A percentile compares a stretch with the other conserved stretches of the same genome.
Evolutionary conservation across 2,329 filamentous ascomycete genomes (phyloP).

Genomic region (Amylocarpus encephaloides): DNA sequence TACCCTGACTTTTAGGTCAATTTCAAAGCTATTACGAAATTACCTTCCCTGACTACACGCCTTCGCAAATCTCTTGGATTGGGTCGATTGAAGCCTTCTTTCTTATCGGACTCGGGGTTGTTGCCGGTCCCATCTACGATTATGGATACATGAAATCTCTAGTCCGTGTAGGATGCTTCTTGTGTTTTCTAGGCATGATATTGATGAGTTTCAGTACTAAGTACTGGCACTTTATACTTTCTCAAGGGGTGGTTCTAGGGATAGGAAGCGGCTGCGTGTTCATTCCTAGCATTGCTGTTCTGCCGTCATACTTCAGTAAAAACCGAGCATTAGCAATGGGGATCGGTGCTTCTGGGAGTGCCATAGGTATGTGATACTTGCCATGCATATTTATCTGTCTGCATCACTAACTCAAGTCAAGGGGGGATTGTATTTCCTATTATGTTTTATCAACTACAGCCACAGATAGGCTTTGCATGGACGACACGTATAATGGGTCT

Average conservation of each 20-base stretch:
- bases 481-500: not conserved
- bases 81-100: not conserved
- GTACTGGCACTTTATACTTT: slow-evolving; percentile 37
- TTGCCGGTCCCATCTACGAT: slow-evolving; percentile 1
- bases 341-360: slow-evolving; percentile 30
- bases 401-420: not conserved
- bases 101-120: not conserved
- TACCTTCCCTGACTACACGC: not conserved
- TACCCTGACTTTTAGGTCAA: not conserved
- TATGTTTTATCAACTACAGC: not conserved
- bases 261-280: slow-evolving; percentile 36
- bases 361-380: slow-evolving; percentile 21
- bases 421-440: slow-evolving; percentile 1
- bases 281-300: slow-evolving; percentile 32
- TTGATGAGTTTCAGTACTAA: slow-evolving; percentile 32
- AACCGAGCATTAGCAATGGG: slow-evolving; percentile 32
- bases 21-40: not conserved
- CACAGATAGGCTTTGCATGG: not conserved
- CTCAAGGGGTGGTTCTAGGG: slow-evolving; percentile 36
- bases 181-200: slow-evolving; percentile 30
- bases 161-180: slow-evolving; percentile 14
- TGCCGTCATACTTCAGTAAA: slow-evolving; percentile 35
- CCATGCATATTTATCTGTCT: too few species aligned
- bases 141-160: slow-evolving; percentile 1
- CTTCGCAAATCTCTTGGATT: slow-evolving; percentile 1